Evolutionary conservation across 768 basidiomycete species (phyloP), one percentile per base, ranked within the genome.

Genomic region (Phanerodontia chrysosporium): DNA sequence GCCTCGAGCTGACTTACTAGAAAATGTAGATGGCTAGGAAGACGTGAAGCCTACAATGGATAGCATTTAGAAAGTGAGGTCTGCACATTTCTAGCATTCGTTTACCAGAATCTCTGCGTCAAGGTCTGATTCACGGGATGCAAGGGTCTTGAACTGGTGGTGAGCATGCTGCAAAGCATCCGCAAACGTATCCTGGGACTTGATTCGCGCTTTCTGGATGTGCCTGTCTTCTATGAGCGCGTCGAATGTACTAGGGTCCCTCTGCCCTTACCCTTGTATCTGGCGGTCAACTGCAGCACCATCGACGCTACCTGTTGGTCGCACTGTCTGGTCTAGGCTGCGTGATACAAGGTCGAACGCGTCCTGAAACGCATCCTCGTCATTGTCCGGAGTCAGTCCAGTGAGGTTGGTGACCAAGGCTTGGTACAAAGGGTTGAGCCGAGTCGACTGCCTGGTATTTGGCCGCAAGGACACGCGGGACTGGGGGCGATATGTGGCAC

Each of bases 11-110:
- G 9, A 69, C 82, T 58, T 69, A 91, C 90, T 55, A 92, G 75
- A 49, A 92, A 77, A 58, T 89, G 87, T 6, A 92, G 70, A 70
- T 91, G 89, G 64, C 85, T 83, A 2, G 89, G 88, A 22, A 91
- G 73, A 49, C 75, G 83, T 21, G 84, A 79, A 52, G 74, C 68
- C 85, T 89, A 58, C 7, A 30, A 22, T 16, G 13, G 12, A 51
- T 24, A 46, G 1, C 27, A 13, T 29, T 29, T 24, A 28, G 39
- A 4, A 48, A 45, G 54, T 10, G 57, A n/a, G 44, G 42, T 48
- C 67, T 46, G 61, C 55, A 27, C 52, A 45, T n/a, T 27, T 55
- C 28, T 42, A 18, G 4, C 4, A 21, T 12, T 51, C 27, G 58
- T 60, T 67, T 62, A 85, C 87, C 66, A 84, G 84, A 10, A 91